Conservation (phyloP, 2,329 filamentous ascomycete genomes). For the Exophiala mesophila region DNA sequence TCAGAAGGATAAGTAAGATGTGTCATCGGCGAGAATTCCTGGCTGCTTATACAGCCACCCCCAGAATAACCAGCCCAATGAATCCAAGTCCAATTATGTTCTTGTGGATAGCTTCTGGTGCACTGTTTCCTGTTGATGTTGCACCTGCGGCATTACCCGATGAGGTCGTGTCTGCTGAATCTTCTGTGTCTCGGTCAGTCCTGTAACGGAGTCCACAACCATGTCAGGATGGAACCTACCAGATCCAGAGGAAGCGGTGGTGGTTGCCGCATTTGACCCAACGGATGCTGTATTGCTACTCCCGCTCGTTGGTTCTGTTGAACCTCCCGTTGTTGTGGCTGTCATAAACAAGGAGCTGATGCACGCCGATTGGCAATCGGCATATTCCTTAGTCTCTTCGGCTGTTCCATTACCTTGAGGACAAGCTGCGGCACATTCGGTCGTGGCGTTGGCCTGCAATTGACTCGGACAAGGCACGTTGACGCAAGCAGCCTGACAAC, state of each 20-base stretch:
- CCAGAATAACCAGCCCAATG: slow-evolving; percentile 23
- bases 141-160: slow-evolving; percentile 11
- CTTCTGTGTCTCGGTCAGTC: background rate
- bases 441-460: slow-evolving; percentile 48
- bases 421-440: slow-evolving; percentile 48
- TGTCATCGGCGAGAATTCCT: too few relatives aligned
- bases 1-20: too few relatives aligned
- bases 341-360: slow-evolving; percentile 47
- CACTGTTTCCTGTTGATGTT: slow-evolving; percentile 11
- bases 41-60: slow-evolving; percentile 19
- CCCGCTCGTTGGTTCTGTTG: slow-evolving; percentile 26
- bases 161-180: slow-evolving; percentile 12
- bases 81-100: slow-evolving; percentile 20
- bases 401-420: slow-evolving; percentile 49
- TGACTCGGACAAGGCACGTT: slow-evolving; percentile 49
- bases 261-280: slow-evolving; percentile 20
- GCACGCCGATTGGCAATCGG: slow-evolving; percentile 47
- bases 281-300: slow-evolving; percentile 24
- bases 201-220: background rate
- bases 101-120: slow-evolving; percentile 10
- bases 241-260: slow-evolving; percentile 19
- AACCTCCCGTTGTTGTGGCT: slow-evolving; percentile 27
- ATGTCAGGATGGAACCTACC: slow-evolving; percentile 12
- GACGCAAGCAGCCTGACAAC: slow-evolving; percentile 50
- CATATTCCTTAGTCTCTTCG: slow-evolving; percentile 42